Conservation (phyloP, 192 early-diverging fungal genomes). For the Diversispora eburnea region DNA sequence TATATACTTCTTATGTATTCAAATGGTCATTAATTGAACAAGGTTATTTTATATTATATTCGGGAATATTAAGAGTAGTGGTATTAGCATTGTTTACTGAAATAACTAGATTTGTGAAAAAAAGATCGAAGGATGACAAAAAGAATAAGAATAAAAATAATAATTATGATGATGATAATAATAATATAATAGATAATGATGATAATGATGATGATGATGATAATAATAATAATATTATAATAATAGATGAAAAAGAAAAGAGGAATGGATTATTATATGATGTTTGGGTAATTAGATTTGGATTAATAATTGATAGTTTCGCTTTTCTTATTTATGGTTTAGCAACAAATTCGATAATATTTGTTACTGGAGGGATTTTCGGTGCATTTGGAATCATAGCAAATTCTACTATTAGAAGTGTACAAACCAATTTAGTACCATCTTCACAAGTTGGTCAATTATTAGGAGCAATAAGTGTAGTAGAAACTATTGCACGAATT, state of each 20-base stretch:
- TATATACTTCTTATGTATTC: slow-evolving; percentile 13
- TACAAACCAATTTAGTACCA: slow-evolving; percentile 44
- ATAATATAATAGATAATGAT: background rate
- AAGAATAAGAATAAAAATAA: background rate
- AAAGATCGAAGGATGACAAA: background rate
- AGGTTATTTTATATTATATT: slow-evolving; percentile 2
- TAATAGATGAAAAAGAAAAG: background rate
- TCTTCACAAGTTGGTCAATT: slow-evolving; percentile 47
- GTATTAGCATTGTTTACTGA: background rate
- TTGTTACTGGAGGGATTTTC: slow-evolving; percentile 21
- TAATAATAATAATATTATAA: background rate
- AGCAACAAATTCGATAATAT: slow-evolving; percentile 22
- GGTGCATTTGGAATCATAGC: slow-evolving; percentile 37
- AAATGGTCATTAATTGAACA: slow-evolving; percentile 16
- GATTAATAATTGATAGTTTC: slow-evolving; percentile 33
- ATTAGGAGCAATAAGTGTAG: slow-evolving; percentile 44
- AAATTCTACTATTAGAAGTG: slow-evolving; percentile 39
- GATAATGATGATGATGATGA: background rate
- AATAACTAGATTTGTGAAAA: background rate
- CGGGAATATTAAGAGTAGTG: background rate
- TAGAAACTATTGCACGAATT: slow-evolving; percentile 45
- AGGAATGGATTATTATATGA: slow-evolving; percentile 35
- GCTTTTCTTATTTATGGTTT: slow-evolving; percentile 35
- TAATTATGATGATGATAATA: background rate
- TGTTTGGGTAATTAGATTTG: slow-evolving; percentile 43